Percentiles rank a stretch among this genome's conserved stretches.
Conservation (phyloP, 805 yeast species). For the Candida sithepensis region DNA sequence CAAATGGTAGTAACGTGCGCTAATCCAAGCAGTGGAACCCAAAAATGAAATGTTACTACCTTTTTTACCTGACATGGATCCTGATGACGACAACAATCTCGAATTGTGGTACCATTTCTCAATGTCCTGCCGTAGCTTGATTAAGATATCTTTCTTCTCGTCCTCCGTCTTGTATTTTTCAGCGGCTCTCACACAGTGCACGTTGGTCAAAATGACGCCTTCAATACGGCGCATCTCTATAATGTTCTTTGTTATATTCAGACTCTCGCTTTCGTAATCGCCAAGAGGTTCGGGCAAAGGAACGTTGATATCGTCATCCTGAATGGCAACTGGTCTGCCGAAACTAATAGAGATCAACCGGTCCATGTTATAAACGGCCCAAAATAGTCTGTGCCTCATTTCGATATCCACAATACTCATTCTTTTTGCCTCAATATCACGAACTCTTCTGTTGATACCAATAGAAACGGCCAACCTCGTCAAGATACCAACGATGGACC, state of each 20-base stretch:
- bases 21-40: slow-evolving; percentile 34
- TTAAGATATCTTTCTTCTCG: slow-evolving; percentile 32
- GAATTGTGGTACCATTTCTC: slow-evolving; percentile 35
- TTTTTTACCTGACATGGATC: slow-evolving; percentile 7
- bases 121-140: slow-evolving; percentile 32
- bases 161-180: slow-evolving; percentile 28
- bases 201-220: slow-evolving; percentile 41
- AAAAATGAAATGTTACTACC: slow-evolving; percentile 23
- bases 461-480: slow-evolving; percentile 41
- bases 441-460: slow-evolving; percentile 41
- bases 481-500: slow-evolving; percentile 50
- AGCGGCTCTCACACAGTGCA: slow-evolving; percentile 43
- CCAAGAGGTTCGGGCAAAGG: slow-evolving; percentile 32
- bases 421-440: slow-evolving; percentile 25
- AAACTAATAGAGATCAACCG: slow-evolving; percentile 24
- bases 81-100: slow-evolving; percentile 14
- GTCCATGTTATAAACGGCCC: slow-evolving; percentile 29
- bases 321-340: slow-evolving; percentile 26
- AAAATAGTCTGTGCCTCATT: slow-evolving; percentile 37
- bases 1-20: slow-evolving; percentile 43
- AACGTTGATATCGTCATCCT: slow-evolving; percentile 27
- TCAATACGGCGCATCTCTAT: slow-evolving; percentile 44
- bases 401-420: slow-evolving; percentile 36
- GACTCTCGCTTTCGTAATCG: slow-evolving; percentile 39
- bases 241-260: slow-evolving; percentile 39